Percentiles rank a stretch among this genome's conserved stretches.
These are phyloP conservation scores for Amanita fuliginea DNA, from an alignment of 768 basidiomycete species.

Conservation along the genomic window DNA sequence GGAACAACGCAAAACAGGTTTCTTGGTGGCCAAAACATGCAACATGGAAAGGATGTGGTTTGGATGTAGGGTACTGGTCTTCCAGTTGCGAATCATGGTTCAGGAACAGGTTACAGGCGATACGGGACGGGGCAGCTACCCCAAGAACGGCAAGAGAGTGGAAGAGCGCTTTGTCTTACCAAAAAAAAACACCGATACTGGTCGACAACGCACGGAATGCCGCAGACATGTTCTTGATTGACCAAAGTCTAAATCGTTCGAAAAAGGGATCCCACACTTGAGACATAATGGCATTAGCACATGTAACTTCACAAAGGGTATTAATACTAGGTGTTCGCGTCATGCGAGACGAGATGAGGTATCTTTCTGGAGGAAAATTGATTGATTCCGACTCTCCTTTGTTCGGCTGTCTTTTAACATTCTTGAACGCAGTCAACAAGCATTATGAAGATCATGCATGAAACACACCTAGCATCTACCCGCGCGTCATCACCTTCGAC, in stretches of 20 bases:
- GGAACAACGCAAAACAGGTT: neutral
- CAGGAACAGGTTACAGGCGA: neutral
- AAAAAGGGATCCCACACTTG: neutral
- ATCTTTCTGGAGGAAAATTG: slow-evolving; percentile 3
- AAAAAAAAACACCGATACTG: neutral
- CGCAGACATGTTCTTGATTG: neutral
- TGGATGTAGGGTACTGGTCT: slow-evolving; percentile 6
- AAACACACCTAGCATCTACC: slow-evolving; percentile 68
- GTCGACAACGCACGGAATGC: neutral
- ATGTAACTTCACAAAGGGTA: neutral
- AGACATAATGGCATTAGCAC: neutral
- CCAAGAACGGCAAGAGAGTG: neutral
- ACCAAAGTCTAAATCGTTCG: neutral
- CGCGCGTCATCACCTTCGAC: slow-evolving; percentile 90
- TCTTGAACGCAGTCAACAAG: slow-evolving; percentile 24
- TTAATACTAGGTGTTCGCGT: neutral
- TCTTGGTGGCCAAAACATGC: slow-evolving; percentile 6
- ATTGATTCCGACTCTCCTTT: neutral
- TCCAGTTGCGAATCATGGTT: slow-evolving; percentile 5
- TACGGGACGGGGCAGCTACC: neutral
- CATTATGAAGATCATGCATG: neutral
- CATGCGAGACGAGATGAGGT: slow-evolving; percentile 1
- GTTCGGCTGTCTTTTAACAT: slow-evolving; percentile 83
- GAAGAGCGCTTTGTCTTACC: slow-evolving; percentile 1
- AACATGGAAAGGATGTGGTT: slow-evolving; percentile 1